Base-by-base conservation (phyloP, 768 basidiomycete genomes). In the Naganishia antarctica region DNA sequence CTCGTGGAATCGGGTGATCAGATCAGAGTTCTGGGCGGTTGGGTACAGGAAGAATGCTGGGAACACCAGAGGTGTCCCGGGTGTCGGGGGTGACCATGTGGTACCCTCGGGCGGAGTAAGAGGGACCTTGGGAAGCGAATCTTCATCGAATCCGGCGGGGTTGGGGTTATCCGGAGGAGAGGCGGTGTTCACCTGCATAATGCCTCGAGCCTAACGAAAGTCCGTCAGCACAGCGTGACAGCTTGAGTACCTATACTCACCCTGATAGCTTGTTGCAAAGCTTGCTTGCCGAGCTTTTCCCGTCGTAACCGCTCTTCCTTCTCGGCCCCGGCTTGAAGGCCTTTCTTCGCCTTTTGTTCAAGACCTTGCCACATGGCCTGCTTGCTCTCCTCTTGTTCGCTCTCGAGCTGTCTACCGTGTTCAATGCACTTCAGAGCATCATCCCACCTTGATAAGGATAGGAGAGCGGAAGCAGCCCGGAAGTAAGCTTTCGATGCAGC, bases 31-130 rank as follows among this genome's bases (percentile, higher is more conserved):
- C 12, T 86, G 84, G 68, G 91, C 82, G 74, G 91, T 87, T 6
- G 96, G 96, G 77, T 97, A 96, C 66, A 97, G 82, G 78, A 98
- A 88, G 81, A 96, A 90, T 44, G 88, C 86, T 1, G 96, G 94
- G 73, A 96, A 79, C 44, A 81, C 75, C 66, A 94, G 77, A 13
- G 94, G 82, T 0, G 85, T 85, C 4, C 70, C 48, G 0, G 66
- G 76, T 74, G 69, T 81, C 68, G 63, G 84, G 79, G 63, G 84
- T 73, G 77, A 86, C 87, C 70, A 78, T 28, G 66, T 87, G 18
- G n/a, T 21, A 34, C 61, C 23, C 26, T 57, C 53, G 18, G 63
- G 23, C 7, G 63, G 41, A 12, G 46, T 62, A 3, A 71, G 67
- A 6, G 71, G 70, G 28, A 61, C 60, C 16, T 58, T 21, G 25